A percentile compares a stretch with the other conserved stretches of the same genome.
These are phyloP conservation scores for Phytophthora sp. DNA, from an alignment of 352 stramenopile species.

Conservation along the genomic window DNA sequence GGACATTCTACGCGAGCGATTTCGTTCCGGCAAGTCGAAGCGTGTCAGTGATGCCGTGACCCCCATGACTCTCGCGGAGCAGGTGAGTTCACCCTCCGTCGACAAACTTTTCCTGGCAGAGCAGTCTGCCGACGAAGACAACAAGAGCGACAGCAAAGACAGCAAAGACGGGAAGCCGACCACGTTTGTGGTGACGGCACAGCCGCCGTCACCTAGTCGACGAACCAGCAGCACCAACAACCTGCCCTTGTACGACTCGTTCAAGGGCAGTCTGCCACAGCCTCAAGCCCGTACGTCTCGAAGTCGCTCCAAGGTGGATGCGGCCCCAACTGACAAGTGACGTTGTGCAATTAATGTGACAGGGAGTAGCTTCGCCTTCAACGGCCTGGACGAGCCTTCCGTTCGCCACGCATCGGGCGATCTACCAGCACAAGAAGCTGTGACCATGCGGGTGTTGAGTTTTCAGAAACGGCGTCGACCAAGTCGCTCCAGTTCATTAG, in stretches of 20 bases:
- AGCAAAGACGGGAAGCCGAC: constrained; percentile 6
- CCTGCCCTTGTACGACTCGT: constrained; percentile 20
- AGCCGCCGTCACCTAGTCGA: constrained; percentile 14
- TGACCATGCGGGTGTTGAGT: constrained; percentile 44
- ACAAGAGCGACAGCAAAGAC: constrained; percentile 10
- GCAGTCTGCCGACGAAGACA: constrained; percentile 17
- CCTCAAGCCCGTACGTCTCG: constrained; percentile 26
- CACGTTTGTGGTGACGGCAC: constrained; percentile 16
- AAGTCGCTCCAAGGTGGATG: neutral
- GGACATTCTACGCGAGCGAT: constrained; percentile 68
- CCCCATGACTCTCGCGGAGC: constrained; percentile 8
- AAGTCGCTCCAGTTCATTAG: constrained; percentile 31
- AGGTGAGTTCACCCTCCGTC: constrained; percentile 3
- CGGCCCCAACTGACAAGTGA: neutral
- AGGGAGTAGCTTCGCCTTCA: constrained; percentile 45
- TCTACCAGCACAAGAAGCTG: constrained; percentile 23
- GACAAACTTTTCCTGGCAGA: constrained; percentile 37
- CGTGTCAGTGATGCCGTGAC: constrained; percentile 22
- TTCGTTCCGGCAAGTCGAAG: constrained; percentile 20
- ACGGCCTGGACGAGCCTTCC: constrained; percentile 23
- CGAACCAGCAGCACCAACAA: constrained; percentile 27
- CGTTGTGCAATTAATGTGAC: neutral
- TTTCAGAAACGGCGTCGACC: constrained; percentile 30
- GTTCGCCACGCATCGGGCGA: constrained; percentile 19
- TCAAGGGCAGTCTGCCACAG: constrained; percentile 17